These are phyloP conservation scores for Phlyctochytrium bullatum DNA, from an alignment of 192 early-diverging fungal genomes.

Conservation along the genomic window DNA sequence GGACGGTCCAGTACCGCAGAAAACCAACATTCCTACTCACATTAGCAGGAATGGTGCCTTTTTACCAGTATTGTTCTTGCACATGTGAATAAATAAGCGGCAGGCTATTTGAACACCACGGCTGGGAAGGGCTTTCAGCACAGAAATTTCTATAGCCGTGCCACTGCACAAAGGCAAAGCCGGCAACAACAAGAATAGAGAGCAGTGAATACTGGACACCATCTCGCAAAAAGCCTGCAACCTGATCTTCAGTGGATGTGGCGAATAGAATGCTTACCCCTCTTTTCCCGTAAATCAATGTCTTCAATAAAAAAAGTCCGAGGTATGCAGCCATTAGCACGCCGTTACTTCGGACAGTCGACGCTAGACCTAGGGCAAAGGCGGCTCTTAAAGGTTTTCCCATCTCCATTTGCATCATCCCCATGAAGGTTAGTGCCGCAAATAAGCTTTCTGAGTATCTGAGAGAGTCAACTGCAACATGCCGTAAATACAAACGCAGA, in stretches of 20 bases:
- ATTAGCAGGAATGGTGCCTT: slow-evolving; percentile 9
- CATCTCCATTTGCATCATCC: slow-evolving; percentile 58
- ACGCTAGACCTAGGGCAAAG: slow-evolving; percentile 59
- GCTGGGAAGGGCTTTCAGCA: slow-evolving; percentile 25
- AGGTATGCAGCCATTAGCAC: slow-evolving; percentile 78
- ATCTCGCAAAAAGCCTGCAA: no score
- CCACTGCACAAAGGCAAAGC: slow-evolving; percentile 39
- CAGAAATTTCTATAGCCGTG: slow-evolving; percentile 59
- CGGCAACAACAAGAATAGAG: no score
- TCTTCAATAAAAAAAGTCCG: no score
- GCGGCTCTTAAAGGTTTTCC: slow-evolving; percentile 57
- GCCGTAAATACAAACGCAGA: slow-evolving; percentile 49
- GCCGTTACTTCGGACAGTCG: slow-evolving; percentile 75
- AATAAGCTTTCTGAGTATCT: slow-evolving; percentile 84
- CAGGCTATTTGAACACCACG: slow-evolving; percentile 63
- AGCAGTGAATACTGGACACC: no score
- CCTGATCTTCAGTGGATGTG: no score
- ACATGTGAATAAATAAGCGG: slow-evolving; percentile 81
- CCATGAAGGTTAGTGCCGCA: slow-evolving; percentile 72
- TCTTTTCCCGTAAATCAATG: no score
- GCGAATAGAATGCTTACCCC: no score
- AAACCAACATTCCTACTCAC: slow-evolving; percentile 77
- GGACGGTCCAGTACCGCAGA: slow-evolving; percentile 72
- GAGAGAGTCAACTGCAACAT: not conserved
- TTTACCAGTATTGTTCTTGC: slow-evolving; percentile 81